Percentiles rank a stretch among this genome's conserved stretches.
phyloP scores from a whole-genome alignment of 78 protist genomes.

The Cavenderia fasciculata region DNA sequence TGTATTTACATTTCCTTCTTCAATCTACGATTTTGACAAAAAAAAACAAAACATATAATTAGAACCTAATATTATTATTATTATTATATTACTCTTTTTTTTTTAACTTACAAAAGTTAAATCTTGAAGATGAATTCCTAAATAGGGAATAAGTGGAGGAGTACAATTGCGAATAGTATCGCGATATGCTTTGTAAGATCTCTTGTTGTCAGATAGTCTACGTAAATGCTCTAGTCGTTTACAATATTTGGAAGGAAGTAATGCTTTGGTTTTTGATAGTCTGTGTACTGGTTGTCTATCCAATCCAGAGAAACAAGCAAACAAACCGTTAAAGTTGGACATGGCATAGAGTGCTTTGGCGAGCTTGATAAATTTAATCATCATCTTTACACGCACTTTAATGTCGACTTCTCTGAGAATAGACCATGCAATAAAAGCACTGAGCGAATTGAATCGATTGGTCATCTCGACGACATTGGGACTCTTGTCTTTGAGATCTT shows the following conservation, averaged over 20 bases:
- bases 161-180: conserved; percentile 24
- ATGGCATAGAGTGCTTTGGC: neutral
- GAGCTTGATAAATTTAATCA: conserved; percentile 35
- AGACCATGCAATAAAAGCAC: conserved; percentile 30
- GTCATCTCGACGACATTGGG: conserved; percentile 28
- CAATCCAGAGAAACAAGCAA: conserved; percentile 18
- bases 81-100: neutral
- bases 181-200: conserved; percentile 34
- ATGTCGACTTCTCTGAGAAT: conserved; percentile 24
- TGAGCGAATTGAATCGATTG: conserved; percentile 22
- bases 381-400: conserved; percentile 6
- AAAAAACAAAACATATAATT: neutral
- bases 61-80: neutral
- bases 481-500: neutral
- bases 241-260: neutral
- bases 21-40: neutral
- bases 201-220: neutral
- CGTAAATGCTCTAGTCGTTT: conserved; percentile 13
- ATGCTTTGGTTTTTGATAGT: neutral
- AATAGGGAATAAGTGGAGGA: conserved; percentile 54
- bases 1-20: conserved; percentile 53
- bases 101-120: conserved; percentile 22
- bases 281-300: neutral
- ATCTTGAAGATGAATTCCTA: conserved; percentile 52
- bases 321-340: conserved; percentile 14